Evolutionary conservation across 257 asterid species (phyloP), one percentile per base, ranked within the genome.

Genomic region (Gynochthodes officinalis): DNA sequence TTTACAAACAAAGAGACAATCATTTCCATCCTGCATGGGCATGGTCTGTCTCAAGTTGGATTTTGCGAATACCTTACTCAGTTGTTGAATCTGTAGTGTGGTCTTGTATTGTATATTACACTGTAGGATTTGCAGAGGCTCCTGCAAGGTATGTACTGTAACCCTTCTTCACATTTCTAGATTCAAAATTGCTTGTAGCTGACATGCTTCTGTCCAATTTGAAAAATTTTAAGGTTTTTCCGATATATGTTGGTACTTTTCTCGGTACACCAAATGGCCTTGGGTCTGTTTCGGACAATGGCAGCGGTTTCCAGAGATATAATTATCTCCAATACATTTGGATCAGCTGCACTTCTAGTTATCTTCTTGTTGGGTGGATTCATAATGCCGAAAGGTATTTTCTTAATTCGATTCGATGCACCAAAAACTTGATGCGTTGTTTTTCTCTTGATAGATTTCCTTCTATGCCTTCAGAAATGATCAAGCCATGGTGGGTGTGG

Each of bases 401-500:
- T 55, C n/a, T n/a, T 65, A 40, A 33, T 64, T 42, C 14, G 64
- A 48, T 50, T 39, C 50, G 19, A 21, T 30, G 23, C 12, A 27
- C 65, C 13, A 8, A 30, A 60, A 32, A 16, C 1, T 10, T 23
- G 25, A 52, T 54, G n/a, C 11, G n/a, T 10, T 21, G 32, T n/a
- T 43, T 44, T 12, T 13, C 7, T n/a, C 14, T 54, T 53, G 65
- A 33, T 64, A n/a, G 2, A 73, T 35, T 76, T 33, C 28, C 40
- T 40, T 35, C 53, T 76, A 55, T 74, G 73, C 74, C 64, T 59
- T 76, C 90, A 92, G 97, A 10, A 57, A 82, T 92, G 96, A 88
- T 92, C 80, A 92, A 88, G 78, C 95, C 92, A 63, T 92, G 97
- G 98, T 92, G 97, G 98, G 64, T 76, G 4, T 92, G 98, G 97